phyloP scores from a whole-genome alignment of 805 yeast species.

The Candida ponderosae region DNA sequence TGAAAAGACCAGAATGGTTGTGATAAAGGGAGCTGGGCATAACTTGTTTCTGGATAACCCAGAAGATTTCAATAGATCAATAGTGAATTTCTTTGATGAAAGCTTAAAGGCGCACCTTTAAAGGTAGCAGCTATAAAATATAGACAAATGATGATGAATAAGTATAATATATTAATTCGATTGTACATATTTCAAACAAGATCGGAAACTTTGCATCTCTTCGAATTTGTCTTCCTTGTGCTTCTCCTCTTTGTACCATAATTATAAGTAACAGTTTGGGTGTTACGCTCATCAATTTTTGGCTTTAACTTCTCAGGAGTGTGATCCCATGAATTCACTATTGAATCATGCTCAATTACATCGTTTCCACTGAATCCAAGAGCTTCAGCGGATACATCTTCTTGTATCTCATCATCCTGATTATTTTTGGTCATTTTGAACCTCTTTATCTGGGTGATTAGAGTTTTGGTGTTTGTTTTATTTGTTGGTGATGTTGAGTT shows the following conservation, averaged over 20 bases:
- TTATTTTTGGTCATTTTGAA: conserved; percentile 6
- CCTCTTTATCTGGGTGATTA: conserved; percentile 2
- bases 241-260: conserved; percentile 3
- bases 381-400: neutral
- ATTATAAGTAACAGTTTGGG: conserved; percentile 14
- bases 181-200: neutral
- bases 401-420: conserved; percentile 7
- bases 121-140: neutral
- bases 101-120: neutral
- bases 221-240: neutral
- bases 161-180: too few species aligned
- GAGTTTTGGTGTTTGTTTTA: conserved; percentile 2
- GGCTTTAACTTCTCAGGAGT: neutral
- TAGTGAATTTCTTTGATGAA: conserved; percentile 24
- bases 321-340: neutral
- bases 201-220: conserved; percentile 5
- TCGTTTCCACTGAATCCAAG: too few species aligned
- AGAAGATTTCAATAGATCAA: conserved; percentile 38
- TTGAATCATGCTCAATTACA: neutral
- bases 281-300: conserved; percentile 1
- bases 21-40: conserved; percentile 58
- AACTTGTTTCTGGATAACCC: conserved; percentile 69
- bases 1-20: conserved; percentile 13
- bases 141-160: too few species aligned
- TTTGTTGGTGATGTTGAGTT: neutral